Evolutionary conservation across 148 eudicot species (phyloP).

Genomic region (Nepenthes mirabilis): DNA sequence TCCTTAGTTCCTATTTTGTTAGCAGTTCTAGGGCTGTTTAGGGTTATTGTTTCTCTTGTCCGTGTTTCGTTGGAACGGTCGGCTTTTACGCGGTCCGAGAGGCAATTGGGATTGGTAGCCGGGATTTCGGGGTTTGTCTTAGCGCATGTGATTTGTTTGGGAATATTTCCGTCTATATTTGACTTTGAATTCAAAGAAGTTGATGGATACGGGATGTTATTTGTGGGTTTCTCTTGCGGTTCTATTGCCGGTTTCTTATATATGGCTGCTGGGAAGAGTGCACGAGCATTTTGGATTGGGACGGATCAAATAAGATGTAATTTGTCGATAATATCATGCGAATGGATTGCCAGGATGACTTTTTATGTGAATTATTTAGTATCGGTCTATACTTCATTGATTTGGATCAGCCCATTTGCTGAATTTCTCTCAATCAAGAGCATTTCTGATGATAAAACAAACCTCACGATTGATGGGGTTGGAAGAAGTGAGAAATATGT

Average conservation of each 20-base stretch:
- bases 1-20: conserved; percentile 52
- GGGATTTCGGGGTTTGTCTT: conserved; percentile 48
- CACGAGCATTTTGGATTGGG: conserved; percentile 92
- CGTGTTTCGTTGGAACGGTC: conserved; percentile 66
- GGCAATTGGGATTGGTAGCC: conserved; percentile 41
- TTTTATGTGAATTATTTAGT: conserved; percentile 49
- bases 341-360: conserved; percentile 57
- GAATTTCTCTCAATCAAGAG: conserved; percentile 38
- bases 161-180: conserved; percentile 37
- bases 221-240: conserved; percentile 44
- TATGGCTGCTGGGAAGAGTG: conserved; percentile 57
- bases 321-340: conserved; percentile 63
- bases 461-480: conserved; percentile 3
- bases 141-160: conserved; percentile 35
- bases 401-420: conserved; percentile 77
- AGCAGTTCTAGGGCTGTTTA: conserved; percentile 32
- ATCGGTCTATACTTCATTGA: conserved; percentile 50
- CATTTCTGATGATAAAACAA: conserved; percentile 8
- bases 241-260: conserved; percentile 45
- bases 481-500: conserved; percentile 22
- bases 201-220: conserved; percentile 50
- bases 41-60: conserved; percentile 34
- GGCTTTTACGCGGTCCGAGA: conserved; percentile 66
- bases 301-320: conserved; percentile 80
- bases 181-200: conserved; percentile 45